These are phyloP conservation scores for Vanrija sp. DNA, from an alignment of 1,284 basidiomycete genomes.

Conservation along the genomic window DNA sequence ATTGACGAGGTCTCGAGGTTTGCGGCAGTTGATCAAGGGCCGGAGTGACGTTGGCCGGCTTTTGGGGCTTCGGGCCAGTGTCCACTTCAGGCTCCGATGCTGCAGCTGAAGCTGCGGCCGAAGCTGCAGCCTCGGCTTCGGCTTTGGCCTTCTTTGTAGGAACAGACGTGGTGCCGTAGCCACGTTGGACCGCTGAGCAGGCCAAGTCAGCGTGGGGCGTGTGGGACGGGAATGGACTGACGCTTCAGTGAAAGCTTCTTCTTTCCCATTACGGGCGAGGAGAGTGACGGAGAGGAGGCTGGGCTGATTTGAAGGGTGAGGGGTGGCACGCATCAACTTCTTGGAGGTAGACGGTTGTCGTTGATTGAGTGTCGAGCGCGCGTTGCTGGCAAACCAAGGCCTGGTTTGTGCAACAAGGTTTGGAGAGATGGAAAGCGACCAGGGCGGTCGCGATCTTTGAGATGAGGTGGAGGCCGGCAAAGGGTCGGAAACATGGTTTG, in stretches of 20 bases:
- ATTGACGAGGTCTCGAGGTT: no score
- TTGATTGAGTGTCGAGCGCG: no score
- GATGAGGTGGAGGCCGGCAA: no score
- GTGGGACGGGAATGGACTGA: conserved; percentile 43
- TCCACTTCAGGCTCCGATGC: not conserved
- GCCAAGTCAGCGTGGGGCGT: not conserved
- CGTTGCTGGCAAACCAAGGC: no score
- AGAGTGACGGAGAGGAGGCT: no score
- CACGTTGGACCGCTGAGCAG: conserved; percentile 48
- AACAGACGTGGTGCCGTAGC: conserved; percentile 78
- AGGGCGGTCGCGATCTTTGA: no score
- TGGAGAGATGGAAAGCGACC: no score
- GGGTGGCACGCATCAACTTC: no score
- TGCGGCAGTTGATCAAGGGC: not conserved
- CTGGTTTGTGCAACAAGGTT: no score
- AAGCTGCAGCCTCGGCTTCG: conserved; percentile 31
- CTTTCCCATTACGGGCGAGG: conserved; percentile 61
- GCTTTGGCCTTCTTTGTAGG: conserved; percentile 65
- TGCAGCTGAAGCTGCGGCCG: not conserved
- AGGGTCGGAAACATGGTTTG: no score
- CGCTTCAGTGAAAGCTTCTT: conserved; percentile 80
- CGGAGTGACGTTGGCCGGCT: not conserved
- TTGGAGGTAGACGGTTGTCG: no score
- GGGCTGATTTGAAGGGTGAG: no score
- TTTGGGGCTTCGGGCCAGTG: not conserved